phyloP scores from a whole-genome alignment of 1,284 basidiomycete genomes.

The Ceratorhiza oryzae-sativae region DNA sequence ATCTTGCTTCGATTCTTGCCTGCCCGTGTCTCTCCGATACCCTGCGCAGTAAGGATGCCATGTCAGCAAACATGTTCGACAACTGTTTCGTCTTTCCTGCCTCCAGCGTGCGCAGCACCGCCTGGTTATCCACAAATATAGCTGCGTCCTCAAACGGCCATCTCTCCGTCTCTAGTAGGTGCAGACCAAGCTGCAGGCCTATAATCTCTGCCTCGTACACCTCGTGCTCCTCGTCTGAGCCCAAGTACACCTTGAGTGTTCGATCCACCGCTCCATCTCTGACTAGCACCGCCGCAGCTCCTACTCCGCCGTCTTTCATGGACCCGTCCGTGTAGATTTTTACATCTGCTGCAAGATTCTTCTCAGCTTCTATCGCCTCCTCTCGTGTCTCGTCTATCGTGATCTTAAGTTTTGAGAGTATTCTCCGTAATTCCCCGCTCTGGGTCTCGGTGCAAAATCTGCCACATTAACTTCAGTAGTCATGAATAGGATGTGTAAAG shows the following conservation, averaged over 20 bases:
- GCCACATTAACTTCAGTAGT: not conserved
- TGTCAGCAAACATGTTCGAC: not conserved
- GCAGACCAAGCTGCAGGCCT: conserved; percentile 22
- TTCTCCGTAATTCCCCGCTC: no score
- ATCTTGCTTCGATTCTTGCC: not conserved
- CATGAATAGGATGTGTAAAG: not conserved
- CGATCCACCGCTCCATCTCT: not conserved
- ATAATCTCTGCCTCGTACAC: conserved; percentile 40
- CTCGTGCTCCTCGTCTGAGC: conserved; percentile 26
- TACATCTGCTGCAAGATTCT: not conserved
- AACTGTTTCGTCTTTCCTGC: not conserved
- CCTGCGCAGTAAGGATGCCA: not conserved
- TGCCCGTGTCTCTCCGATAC: not conserved
- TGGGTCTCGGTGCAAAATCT: no score
- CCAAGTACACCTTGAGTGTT: conserved; percentile 5
- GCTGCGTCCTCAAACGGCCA: not conserved
- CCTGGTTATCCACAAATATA: conserved; percentile 31
- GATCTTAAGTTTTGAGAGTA: not conserved
- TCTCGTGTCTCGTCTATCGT: not conserved
- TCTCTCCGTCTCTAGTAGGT: conserved; percentile 22
- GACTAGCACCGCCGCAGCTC: conserved; percentile 17
- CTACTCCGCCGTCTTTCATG: conserved; percentile 16
- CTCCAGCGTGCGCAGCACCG: conserved; percentile 17
- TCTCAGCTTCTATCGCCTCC: not conserved
- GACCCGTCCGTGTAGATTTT: conserved; percentile 26